These are phyloP conservation scores for Penicillium waksmanii DNA, from an alignment of 495 filamentous ascomycete species.

Conservation along the genomic window DNA sequence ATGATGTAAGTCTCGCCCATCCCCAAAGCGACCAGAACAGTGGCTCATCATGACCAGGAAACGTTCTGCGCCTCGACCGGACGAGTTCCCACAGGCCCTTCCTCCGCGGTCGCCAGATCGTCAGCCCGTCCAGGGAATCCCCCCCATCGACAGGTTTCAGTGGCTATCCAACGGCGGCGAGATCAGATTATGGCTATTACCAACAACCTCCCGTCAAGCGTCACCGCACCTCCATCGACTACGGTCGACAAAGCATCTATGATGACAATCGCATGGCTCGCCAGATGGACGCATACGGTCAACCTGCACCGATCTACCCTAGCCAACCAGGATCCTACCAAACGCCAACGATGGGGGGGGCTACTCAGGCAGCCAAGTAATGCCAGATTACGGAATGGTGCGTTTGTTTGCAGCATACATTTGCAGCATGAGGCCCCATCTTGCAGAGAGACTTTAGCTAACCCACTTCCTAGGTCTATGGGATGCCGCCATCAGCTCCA, in stretches of 20 bases:
- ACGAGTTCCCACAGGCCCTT: constrained; percentile 42
- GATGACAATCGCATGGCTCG: constrained; percentile 48
- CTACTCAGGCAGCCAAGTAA: constrained; percentile 44
- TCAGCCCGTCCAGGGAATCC: constrained; percentile 42
- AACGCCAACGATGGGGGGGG: constrained; percentile 40
- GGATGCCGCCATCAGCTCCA: constrained; percentile 36
- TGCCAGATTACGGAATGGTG: constrained; percentile 50
- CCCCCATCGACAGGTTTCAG: constrained; percentile 33
- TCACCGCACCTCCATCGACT: constrained; percentile 50
- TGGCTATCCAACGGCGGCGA: constrained; percentile 38
- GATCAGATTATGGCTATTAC: constrained; percentile 45
- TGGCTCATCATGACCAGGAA: constrained; percentile 32
- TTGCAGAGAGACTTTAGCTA: too few species aligned
- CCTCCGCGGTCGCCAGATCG: constrained; percentile 49
- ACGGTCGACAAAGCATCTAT: constrained; percentile 44
- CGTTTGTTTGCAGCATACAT: not conserved
- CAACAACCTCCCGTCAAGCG: constrained; percentile 42
- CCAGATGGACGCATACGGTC: constrained; percentile 46
- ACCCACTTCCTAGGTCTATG: constrained; percentile 1
- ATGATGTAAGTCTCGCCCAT: constrained; percentile 48
- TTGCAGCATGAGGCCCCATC: not conserved
- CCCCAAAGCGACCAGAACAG: not conserved
- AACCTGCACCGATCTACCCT: constrained; percentile 42
- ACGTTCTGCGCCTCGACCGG: constrained; percentile 41
- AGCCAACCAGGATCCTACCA: constrained; percentile 44